Base-by-base conservation (phyloP, 345 rosid species). In the Corymbia maculata region DNA sequence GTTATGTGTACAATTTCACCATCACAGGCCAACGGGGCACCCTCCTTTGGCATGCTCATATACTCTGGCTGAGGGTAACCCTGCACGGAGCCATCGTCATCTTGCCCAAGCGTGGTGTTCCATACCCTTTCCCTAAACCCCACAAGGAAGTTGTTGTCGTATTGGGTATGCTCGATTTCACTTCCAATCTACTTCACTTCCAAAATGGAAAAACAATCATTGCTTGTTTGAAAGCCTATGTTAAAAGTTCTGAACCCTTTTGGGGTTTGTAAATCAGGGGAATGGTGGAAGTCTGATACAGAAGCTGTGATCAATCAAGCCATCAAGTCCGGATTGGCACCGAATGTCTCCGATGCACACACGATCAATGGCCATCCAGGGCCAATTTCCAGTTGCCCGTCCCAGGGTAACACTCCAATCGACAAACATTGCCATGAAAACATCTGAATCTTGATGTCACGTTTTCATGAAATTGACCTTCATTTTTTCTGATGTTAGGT, bases 1-100 rank as follows among this genome's bases (percentile, higher is more conserved):
- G 85, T 87, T 97, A 93, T 66, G 85, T 93, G 12, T 96, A 97
- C 92, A 97, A 96, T 88, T 97, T 95, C 91, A 97, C 98, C 26
- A 87, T 96, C 51, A 96, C 98, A 11, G 99, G 99, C 51, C 99
- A 97, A 89, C 92, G 99, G 13, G 99, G 99, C 24, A 97, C 99
- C 0, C 94, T 97, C 51, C 90, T 95, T 47, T 97, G 98, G 98
- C 99, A 97, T 85, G 99, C 98, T 10, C 99, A 97, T 47, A 95
- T 97, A 70, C 97, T 96, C 52, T 97, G 99, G 99, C 96, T 97
- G 13, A 93, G 98, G 90, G 94, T 97, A 87, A 97, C 99, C 1
- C 95, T 97, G 80, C 92, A 97, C 47, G 99, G 99, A 13, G 99
- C 95, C 45, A 79, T 96, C 28, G 98, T 96, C 11, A 91, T 97